Base-by-base conservation (phyloP, 169 alveolate genomes). In the Plasmodium falciparum region DNA sequence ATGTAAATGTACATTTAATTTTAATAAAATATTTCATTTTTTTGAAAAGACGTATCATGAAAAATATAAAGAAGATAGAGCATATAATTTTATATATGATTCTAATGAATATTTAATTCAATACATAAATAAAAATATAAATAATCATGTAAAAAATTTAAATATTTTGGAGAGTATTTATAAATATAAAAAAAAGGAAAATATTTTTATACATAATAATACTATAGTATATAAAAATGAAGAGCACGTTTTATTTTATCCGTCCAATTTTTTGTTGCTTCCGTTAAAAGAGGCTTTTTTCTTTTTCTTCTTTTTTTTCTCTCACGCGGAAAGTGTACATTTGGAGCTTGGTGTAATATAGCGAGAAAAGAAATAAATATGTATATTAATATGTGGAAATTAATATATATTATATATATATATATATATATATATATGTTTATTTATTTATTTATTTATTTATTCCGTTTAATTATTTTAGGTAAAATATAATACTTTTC, bases 1-100 rank as follows among this genome's bases (percentile, higher is more conserved):
- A 2, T 80, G 90, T 62, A 80, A 71, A 26, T 80, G 90, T 67
- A 43, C 20, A 15, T 80, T 80, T 80, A 80, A 80, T 43, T 80
- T 54, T 29, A 69, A 67, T 45, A 56, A 63, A 67, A 67, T 78
- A 49, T 13, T 69, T 61, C 22, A 45, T 49, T 69, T 33, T 69
- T 80, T 80, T 12, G 52, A 45, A 22, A 69, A 29, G 45, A 33
- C 8, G 7, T 33, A 33, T 33, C 45, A 33, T 33, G 45, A 33
- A 33, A 33, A 33, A 33, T 33, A 33, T 33, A 33, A 33, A 33
- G 45, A 33, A 33, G 5, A 6, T 33, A 33, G 8, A 33, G 45
- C 45, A 33, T 33, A 33, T 4, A 33, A 33, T 33, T 33, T 33
- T 33, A 33, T 33, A 33, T 33, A 33, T 33, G 45, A 33, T 33